phyloP scores from a whole-genome alignment of 768 basidiomycete genomes.

The Postia placenta region DNA sequence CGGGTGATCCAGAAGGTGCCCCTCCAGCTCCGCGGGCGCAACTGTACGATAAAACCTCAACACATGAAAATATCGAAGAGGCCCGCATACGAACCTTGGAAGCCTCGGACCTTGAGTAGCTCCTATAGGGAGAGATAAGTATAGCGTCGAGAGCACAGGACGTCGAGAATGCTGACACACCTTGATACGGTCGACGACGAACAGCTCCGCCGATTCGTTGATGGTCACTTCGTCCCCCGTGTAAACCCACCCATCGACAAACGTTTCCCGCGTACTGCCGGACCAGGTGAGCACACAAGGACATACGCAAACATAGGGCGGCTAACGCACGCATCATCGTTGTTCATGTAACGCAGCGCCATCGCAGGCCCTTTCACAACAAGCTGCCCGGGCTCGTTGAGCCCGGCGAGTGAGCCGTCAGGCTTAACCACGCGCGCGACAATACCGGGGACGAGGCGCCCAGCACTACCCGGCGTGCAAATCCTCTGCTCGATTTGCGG shows the following conservation, averaged over 20 bases:
- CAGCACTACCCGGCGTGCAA: conserved; percentile 50
- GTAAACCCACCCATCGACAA: conserved; percentile 22
- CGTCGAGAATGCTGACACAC: conserved; percentile 2
- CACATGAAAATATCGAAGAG: not conserved
- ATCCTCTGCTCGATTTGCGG: conserved; percentile 37
- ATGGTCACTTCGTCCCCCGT: conserved; percentile 25
- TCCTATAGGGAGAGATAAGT: conserved; percentile 18
- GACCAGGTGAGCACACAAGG: not conserved
- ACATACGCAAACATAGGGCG: not conserved
- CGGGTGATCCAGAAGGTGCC: conserved; percentile 49
- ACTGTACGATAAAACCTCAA: conserved; percentile 27
- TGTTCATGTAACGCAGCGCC: conserved; percentile 52
- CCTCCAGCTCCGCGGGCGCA: conserved; percentile 69
- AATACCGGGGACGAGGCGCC: conserved; percentile 53
- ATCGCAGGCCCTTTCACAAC: conserved; percentile 55
- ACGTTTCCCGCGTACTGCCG: conserved; percentile 18
- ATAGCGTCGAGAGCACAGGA: not conserved
- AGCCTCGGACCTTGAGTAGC: conserved; percentile 63
- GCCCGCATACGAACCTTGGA: conserved; percentile 32
- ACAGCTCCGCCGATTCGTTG: conserved; percentile 13
- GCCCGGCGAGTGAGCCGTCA: conserved; percentile 49
- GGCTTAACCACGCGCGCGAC: conserved; percentile 48
- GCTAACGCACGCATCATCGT: conserved; percentile 50
- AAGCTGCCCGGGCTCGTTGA: conserved; percentile 59
- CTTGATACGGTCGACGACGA: conserved; percentile 19